Percentiles rank a stretch among this genome's conserved stretches.
These are phyloP conservation scores for Dalechampia spathulata DNA, from an alignment of 441 rosid species.

Conservation along the genomic window DNA sequence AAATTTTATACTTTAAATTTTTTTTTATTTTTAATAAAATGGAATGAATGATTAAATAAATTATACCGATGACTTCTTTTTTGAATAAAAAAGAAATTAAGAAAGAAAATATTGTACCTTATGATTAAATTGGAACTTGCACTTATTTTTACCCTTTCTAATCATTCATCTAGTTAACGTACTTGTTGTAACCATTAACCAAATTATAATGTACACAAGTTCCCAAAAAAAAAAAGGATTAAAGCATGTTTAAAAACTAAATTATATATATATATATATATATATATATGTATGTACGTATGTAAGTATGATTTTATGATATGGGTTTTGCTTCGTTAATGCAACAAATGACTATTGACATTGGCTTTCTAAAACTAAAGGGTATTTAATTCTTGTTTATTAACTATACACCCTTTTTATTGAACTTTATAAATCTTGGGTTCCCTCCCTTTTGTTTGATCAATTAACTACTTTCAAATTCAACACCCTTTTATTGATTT, in stretches of 20 bases:
- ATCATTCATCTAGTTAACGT: not conserved
- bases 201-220: not conserved
- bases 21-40: too few species aligned
- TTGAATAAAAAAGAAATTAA: too few species aligned
- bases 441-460: slow-evolving; percentile 4
- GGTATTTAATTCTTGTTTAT: not conserved
- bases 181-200: not conserved
- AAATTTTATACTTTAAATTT: too few species aligned
- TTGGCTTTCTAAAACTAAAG: slow-evolving; percentile 11
- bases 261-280: not conserved
- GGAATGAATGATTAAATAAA: too few species aligned
- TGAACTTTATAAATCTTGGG: slow-evolving; percentile 12
- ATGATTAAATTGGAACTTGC: too few species aligned
- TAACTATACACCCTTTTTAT: slow-evolving; percentile 15
- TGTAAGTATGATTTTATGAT: not conserved
- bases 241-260: slow-evolving; percentile 6
- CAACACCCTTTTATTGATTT: not conserved
- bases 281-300: slow-evolving; percentile 9
- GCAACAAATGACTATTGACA: not conserved
- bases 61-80: not conserved
- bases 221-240: not conserved
- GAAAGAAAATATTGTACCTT: too few species aligned
- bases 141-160: not conserved
- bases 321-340: not conserved
- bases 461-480: not conserved